Evolutionary conservation across 768 basidiomycete species (phyloP).

Genomic region (Russula compacta): DNA sequence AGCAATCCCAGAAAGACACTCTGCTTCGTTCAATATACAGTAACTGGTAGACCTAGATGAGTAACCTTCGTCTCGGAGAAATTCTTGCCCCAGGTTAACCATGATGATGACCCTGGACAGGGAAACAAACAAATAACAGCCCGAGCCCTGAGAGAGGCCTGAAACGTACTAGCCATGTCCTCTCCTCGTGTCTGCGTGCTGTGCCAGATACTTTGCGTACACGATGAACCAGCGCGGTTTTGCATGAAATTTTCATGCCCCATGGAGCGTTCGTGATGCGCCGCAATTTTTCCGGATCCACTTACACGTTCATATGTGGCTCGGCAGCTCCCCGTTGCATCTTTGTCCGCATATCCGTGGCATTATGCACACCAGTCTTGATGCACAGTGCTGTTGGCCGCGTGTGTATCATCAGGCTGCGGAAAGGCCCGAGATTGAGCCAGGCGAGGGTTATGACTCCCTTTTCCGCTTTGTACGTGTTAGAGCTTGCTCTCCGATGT

Average conservation of each 20-base stretch:
- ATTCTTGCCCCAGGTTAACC: no score
- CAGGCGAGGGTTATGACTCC: not conserved
- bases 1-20: not conserved
- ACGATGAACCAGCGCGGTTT: not conserved
- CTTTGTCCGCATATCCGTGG: no score
- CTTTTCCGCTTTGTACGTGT: not conserved
- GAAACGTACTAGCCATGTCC: not conserved
- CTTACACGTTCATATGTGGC: not conserved
- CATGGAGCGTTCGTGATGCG: not conserved
- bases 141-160: not conserved
- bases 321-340: not conserved
- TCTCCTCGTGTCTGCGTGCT: constrained; percentile 1
- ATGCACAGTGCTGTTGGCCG: not conserved
- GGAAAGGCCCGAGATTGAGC: not conserved
- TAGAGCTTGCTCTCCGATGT: no score
- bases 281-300: not conserved
- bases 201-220: not conserved
- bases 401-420: not conserved
- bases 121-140: not conserved
- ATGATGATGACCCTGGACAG: not conserved
- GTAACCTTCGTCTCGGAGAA: not conserved
- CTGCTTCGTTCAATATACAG: not conserved
- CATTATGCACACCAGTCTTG: not conserved
- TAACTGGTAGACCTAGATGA: no score
- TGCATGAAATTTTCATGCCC: not conserved